These are phyloP conservation scores for Multifurca ochricompacta DNA, from an alignment of 768 basidiomycete species.

Conservation along the genomic window DNA sequence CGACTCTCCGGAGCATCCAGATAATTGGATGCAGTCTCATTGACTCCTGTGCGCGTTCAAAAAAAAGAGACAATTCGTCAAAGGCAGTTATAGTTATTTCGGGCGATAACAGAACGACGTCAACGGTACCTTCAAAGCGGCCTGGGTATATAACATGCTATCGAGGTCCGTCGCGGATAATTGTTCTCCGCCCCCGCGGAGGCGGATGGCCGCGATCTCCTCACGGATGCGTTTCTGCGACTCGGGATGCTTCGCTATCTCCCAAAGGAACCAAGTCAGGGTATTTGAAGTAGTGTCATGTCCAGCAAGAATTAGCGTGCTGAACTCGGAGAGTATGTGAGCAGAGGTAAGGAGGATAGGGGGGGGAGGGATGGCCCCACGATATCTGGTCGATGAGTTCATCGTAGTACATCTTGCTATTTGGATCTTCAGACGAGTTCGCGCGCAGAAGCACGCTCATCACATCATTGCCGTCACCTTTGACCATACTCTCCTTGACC, in stretches of 20 bases:
- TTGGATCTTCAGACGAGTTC: constrained; percentile 7
- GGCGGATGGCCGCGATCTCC: constrained; percentile 12
- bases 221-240: constrained; percentile 16
- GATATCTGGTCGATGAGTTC: constrained; percentile 15
- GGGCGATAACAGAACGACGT: background rate
- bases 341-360: too few relatives aligned
- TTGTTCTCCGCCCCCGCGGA: background rate
- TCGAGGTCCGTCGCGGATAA: constrained; percentile 10
- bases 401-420: background rate
- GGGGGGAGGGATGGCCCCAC: too few relatives aligned
- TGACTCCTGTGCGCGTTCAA: constrained; percentile 18
- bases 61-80: background rate
- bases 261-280: constrained; percentile 18
- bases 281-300: constrained; percentile 17
- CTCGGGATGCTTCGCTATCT: constrained; percentile 16
- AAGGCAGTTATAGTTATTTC: background rate
- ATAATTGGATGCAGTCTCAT: constrained; percentile 18
- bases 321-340: background rate
- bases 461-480: constrained; percentile 17
- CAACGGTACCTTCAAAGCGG: constrained; percentile 15
- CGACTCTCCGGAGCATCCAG: constrained; percentile 4
- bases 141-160: constrained; percentile 13
- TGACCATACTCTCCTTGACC: constrained; percentile 1
- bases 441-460: constrained; percentile 18
- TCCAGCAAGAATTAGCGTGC: constrained; percentile 13